A percentile compares a stretch with the other conserved stretches of the same genome.
Evolutionary conservation across 225 moss, liverwort and hornwort genomes (phyloP).

Genomic region (Marchantia paleacea): DNA sequence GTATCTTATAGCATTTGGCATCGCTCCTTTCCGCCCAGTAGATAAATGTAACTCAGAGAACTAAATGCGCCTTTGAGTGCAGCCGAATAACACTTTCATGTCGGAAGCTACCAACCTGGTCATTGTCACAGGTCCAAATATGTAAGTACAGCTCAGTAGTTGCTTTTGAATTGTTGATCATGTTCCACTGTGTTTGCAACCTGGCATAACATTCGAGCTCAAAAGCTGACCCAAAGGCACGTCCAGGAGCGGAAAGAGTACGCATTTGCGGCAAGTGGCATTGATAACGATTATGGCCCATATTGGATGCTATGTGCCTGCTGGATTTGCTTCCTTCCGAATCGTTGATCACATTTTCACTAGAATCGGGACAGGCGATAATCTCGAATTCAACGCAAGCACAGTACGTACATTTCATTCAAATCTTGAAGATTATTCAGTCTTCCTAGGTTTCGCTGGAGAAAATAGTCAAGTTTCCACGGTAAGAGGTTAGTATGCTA

Average conservation of each 20-base stretch:
- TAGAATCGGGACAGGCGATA: conserved; percentile 82
- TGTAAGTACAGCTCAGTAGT: conserved; percentile 43
- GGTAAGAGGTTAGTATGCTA: too few species aligned
- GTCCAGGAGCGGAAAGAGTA: conserved; percentile 94
- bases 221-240: not conserved
- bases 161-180: not conserved
- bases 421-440: too few species aligned
- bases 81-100: conserved; percentile 86
- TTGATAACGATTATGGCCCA: conserved; percentile 89
- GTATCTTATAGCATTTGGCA: not conserved
- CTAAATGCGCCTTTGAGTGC: conserved; percentile 15
- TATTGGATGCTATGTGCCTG: conserved; percentile 90
- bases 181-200: not conserved
- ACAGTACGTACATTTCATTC: conserved; percentile 45
- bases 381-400: conserved; percentile 84
- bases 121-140: conserved; percentile 91
- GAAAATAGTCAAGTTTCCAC: too few species aligned
- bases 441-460: too few species aligned
- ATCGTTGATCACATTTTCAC: conserved; percentile 90
- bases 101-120: conserved; percentile 78
- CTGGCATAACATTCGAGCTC: not conserved
- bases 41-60: not conserved
- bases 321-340: conserved; percentile 85
- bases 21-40: not conserved
- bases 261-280: conserved; percentile 86